A percentile compares a stretch with the other conserved stretches of the same genome.
These are phyloP conservation scores for Pseudonectria foliicola DNA, from an alignment of 2,329 filamentous ascomycete species.

Conservation along the genomic window DNA sequence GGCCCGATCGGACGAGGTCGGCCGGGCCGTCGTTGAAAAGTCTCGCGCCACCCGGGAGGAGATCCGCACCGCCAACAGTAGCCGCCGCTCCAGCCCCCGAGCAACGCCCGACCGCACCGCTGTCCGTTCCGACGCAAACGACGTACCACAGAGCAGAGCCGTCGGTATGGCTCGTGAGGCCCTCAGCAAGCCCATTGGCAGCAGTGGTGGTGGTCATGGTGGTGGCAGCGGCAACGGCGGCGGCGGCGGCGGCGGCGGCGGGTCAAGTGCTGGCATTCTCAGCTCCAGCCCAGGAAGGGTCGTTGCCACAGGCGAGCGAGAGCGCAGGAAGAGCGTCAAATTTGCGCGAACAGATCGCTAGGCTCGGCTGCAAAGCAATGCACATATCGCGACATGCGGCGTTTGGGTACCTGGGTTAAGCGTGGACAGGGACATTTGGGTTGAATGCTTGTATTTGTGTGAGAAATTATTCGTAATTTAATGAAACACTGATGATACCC, in stretches of 20 bases:
- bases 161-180: conserved; percentile 53
- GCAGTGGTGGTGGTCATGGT: conserved; percentile 13
- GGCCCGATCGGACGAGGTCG: conserved; percentile 44
- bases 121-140: conserved; percentile 41
- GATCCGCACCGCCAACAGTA: conserved; percentile 13
- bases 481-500: no score
- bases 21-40: conserved; percentile 38
- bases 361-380: conserved; percentile 1
- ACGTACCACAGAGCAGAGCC: conserved; percentile 52
- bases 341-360: conserved; percentile 39
- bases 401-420: no score
- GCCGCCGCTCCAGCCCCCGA: conserved; percentile 24
- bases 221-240: conserved; percentile 13
- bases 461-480: no score
- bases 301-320: conserved; percentile 34
- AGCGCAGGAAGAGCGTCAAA: conserved; percentile 59
- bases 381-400: no score
- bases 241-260: conserved; percentile 5
- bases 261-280: conserved; percentile 26
- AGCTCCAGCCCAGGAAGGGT: conserved; percentile 43
- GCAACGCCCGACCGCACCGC: conserved; percentile 14
- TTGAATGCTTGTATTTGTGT: no score
- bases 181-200: conserved; percentile 29
- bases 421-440: no score
- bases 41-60: conserved; percentile 19